Base-by-base conservation (phyloP, 257 asterid species). In the Cordia subcordata region DNA sequence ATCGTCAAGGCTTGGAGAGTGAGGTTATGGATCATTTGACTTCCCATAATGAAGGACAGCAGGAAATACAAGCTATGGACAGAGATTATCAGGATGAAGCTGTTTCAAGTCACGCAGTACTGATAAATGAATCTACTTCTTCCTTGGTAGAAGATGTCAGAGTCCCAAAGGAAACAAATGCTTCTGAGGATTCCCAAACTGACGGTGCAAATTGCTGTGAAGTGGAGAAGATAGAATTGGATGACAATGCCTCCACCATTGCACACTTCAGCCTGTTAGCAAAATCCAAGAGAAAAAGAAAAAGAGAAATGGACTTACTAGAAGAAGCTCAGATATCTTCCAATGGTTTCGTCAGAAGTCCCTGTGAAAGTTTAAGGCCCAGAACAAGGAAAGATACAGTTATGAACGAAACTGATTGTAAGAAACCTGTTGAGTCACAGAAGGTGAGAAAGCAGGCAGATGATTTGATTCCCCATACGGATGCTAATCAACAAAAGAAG, bases 291-390 rank as follows among this genome's bases (percentile, higher is more conserved):
- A 66, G 78, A 63, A 85, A 84, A 73, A 76, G 95, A 75, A 81
- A 68, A 72, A 69, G 88, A 66, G 93, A 84, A 63, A 65, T 52
- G 4, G 75, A 57, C 58, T 55, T 70, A 66, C 79, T 61, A 51
- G 53, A 58, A 16, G 85, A 71, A 44, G 77, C 58, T 56, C 74
- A 67, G 55, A 23, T 56, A 56, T 57, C 53, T 40, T 66, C 63
- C 49, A 59, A 70, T 54, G 64, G 72, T 65, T 92, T 86, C 66
- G 80, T 66, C 47, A 77, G 77, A 79, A 81, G 99, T 66, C 99
- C 97, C 5, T 92, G 99, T 64, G 99, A 92, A 76, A 84, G 99
- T 64, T 73, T 92, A 79, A 81, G 99, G 75, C 75, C 97, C 23
- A 76, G 99, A 65, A 69, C 75, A 20, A 69, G 68, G 68, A 67